Conservation (phyloP, 768 basidiomycete genomes). For the Termitomyces sp. region DNA sequence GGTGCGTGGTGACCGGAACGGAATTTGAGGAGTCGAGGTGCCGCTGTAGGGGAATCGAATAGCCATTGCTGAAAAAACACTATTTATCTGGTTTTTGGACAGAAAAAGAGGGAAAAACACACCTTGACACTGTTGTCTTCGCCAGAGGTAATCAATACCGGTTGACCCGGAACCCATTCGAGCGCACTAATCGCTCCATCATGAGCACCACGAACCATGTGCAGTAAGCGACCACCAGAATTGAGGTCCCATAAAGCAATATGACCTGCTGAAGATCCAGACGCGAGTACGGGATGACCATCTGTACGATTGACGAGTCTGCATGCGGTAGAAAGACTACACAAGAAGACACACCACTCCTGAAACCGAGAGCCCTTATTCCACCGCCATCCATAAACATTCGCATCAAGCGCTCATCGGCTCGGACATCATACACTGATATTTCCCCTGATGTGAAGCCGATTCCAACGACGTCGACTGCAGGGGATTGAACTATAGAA, state of each 20-base stretch:
- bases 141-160: constrained; percentile 82
- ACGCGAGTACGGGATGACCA: constrained; percentile 83
- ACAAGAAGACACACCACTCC: constrained; percentile 55
- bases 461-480: constrained; percentile 93
- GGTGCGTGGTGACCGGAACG: constrained; percentile 90
- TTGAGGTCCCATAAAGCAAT: constrained; percentile 93
- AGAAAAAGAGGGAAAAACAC: constrained; percentile 1
- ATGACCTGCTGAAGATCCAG: constrained; percentile 81
- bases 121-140: constrained; percentile 97
- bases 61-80: constrained; percentile 80
- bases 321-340: not conserved
- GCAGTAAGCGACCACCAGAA: constrained; percentile 72
- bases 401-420: constrained; percentile 83
- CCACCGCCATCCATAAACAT: constrained; percentile 89
- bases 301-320: constrained; percentile 37
- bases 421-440: constrained; percentile 83
- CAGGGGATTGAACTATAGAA: constrained; percentile 83
- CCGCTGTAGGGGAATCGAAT: constrained; percentile 84
- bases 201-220: constrained; percentile 85
- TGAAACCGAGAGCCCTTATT: constrained; percentile 72
- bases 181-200: constrained; percentile 77
- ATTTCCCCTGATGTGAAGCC: constrained; percentile 87
- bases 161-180: constrained; percentile 93
- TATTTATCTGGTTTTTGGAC: not conserved
- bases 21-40: constrained; percentile 86